Evolutionary conservation across 1,284 basidiomycete genomes (phyloP).

Genomic region (Trametes hirsuta): DNA sequence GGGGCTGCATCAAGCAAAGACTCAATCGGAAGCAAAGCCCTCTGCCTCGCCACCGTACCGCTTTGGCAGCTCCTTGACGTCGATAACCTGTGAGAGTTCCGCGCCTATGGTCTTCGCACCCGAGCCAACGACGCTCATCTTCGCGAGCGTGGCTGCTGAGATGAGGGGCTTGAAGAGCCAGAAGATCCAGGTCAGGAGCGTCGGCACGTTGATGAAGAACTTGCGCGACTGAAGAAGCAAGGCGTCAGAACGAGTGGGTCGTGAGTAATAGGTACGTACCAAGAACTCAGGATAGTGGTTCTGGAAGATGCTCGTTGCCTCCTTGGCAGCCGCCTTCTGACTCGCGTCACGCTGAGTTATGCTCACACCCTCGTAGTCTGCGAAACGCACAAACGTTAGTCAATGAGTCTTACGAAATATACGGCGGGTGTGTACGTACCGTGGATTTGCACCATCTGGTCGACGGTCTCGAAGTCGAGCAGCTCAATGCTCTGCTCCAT

Average conservation of each 20-base stretch:
- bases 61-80: slow-evolving; percentile 59
- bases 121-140: slow-evolving; percentile 77
- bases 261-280: slow-evolving; percentile 41
- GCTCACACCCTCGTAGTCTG: slow-evolving; percentile 77
- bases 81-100: slow-evolving; percentile 58
- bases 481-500: slow-evolving; percentile 69
- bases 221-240: slow-evolving; percentile 58
- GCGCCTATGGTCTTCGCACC: slow-evolving; percentile 59
- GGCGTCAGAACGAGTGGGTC: not conserved
- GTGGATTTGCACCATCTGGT: slow-evolving; percentile 77
- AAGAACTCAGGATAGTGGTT: slow-evolving; percentile 78
- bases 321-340: slow-evolving; percentile 73
- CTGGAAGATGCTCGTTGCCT: slow-evolving; percentile 72
- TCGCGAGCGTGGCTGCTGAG: slow-evolving; percentile 68
- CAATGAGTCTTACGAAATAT: not conserved
- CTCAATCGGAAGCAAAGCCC: slow-evolving; percentile 12
- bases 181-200: slow-evolving; percentile 76
- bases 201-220: slow-evolving; percentile 80
- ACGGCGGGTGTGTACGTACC: slow-evolving; percentile 42
- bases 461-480: slow-evolving; percentile 73
- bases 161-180: slow-evolving; percentile 80
- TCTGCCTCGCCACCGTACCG: slow-evolving; percentile 63
- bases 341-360: slow-evolving; percentile 57
- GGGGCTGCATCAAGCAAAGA: not conserved
- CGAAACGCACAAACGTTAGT: not conserved